phyloP scores from a whole-genome alignment of 257 asterid genomes.

The Przewalskia tangutica region DNA sequence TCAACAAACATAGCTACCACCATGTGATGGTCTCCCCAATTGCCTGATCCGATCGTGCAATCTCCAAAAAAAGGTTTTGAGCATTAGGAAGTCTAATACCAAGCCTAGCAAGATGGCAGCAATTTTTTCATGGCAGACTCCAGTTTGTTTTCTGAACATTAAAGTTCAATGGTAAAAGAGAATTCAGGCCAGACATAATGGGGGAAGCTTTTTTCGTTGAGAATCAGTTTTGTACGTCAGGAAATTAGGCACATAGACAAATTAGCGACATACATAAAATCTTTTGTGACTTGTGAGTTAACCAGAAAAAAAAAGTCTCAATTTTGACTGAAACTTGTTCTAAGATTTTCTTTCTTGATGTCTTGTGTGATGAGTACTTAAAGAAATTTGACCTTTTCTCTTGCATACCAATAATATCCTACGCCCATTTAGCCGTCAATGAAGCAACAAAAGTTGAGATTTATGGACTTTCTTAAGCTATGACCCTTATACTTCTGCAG shows the following conservation, averaged over 20 bases:
- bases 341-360: neutral
- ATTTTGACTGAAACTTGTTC: neutral
- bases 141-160: neutral
- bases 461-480: neutral
- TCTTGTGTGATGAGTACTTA: neutral
- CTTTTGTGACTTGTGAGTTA: neutral
- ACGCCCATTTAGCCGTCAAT: neutral
- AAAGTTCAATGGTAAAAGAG: neutral
- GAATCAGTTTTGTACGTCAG: neutral
- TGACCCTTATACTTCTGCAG: neutral
- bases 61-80: neutral
- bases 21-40: neutral
- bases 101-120: neutral
- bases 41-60: neutral
- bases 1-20: neutral
- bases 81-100: neutral
- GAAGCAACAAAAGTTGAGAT: neutral
- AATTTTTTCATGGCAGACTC: neutral
- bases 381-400: neutral
- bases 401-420: neutral
- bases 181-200: neutral
- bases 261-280: neutral
- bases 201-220: neutral
- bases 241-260: neutral
- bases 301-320: neutral